A percentile compares a stretch with the other conserved stretches of the same genome.
Conservation (phyloP, 371 early-diverging fungal genomes). For the Mucor velutinosus region DNA sequence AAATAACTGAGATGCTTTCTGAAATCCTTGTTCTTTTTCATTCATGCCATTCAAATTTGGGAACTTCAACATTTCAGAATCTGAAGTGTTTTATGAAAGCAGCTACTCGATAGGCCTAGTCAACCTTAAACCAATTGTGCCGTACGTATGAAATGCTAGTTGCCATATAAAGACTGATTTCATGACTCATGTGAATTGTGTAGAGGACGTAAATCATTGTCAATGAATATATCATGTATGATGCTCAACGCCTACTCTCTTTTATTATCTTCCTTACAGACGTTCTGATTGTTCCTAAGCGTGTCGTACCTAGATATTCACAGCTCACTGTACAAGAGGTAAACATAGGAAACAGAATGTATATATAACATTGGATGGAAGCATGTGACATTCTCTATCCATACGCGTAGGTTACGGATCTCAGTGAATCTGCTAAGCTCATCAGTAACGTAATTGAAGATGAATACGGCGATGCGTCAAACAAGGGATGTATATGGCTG, state of each 20-base stretch:
- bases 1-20: background rate
- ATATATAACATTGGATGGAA: background rate
- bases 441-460: background rate
- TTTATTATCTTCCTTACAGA: background rate
- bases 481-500: background rate
- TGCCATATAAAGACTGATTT: background rate
- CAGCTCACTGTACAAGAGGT: slow-evolving; percentile 3
- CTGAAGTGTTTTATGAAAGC: slow-evolving; percentile 70
- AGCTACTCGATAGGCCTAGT: slow-evolving; percentile 75
- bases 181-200: background rate
- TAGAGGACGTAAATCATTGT: slow-evolving; percentile 12
- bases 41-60: slow-evolving; percentile 2
- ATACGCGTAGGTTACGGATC: background rate
- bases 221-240: background rate
- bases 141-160: slow-evolving; percentile 36
- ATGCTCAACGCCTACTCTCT: background rate
- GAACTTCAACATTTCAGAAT: background rate
- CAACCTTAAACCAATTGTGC: slow-evolving; percentile 85
- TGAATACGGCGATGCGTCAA: background rate
- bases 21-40: background rate
- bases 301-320: slow-evolving; percentile 8
- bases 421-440: slow-evolving; percentile 2
- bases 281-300: slow-evolving; percentile 11
- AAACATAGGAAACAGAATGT: background rate
- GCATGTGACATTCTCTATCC: slow-evolving; percentile 6